Base-by-base conservation (phyloP, 176 grass and related monocot genomes). In the Urochloa ruziziensis region DNA sequence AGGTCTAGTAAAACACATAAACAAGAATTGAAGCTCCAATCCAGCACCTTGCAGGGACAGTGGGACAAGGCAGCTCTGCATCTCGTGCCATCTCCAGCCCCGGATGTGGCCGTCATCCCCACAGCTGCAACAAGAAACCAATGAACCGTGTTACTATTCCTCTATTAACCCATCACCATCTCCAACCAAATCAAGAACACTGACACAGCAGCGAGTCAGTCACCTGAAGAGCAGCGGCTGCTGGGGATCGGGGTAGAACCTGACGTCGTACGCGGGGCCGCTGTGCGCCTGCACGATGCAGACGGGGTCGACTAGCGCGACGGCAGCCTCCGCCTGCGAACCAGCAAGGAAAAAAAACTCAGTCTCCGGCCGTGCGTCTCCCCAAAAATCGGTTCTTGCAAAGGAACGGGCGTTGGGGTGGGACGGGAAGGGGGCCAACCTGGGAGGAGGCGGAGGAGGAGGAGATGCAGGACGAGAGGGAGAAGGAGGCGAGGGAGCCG, bases 31-130 rank as follows among this genome's bases (percentile, higher is more conserved):
- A 77, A 85, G 58, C n/a, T 78, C 11, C 16, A 74, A 39, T 58
- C 15, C 67, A 64, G 73, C 73, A 97, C 86, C 85, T 90, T 91
- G 80, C 67, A 75, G 27, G 67, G 61, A 88, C 21, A 84, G 75
- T 35, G 86, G 81, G 21, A 88, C 62, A 27, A 92, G 83, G 84
- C 69, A 95, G 85, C 78, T 94, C 57, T 88, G 87, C 72, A 92
- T 67, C 66, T 93, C 93, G 14, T 80, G 87, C 93, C 93, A 98
- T 69, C 80, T 90, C 96, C 96, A 98, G 14, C 91, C 93, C 79
- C 71, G 68, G 66, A 98, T 86, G 74, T 35, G 84, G 19, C 91
- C 93, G n/a, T 98, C 96, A 56, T 96, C 96, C 44, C 91, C 96
- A 28, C 89, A 88, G 64, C 89, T 95, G 48, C 24, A 74, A 67